Evolutionary conservation across 306 rosid species (phyloP), one percentile per base, ranked within the genome.

Genomic region (Parietaria judaica): DNA sequence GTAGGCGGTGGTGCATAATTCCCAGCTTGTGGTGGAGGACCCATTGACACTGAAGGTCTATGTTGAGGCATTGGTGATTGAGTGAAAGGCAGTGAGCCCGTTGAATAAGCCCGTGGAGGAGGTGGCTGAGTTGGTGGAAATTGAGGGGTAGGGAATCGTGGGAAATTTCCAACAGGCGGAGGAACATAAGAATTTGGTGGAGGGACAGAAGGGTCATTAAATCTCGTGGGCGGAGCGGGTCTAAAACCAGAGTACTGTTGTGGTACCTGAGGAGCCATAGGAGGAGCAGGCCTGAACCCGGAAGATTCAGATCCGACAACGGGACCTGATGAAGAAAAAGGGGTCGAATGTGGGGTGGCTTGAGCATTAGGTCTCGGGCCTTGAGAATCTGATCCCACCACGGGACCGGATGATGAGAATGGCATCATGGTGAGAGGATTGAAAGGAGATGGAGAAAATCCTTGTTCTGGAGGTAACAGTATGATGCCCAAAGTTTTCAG

Each of bases 401-500:
- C 72, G 10, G 89, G 88, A 75, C 95, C 84, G 50, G 81, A 76
- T 14, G 92, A 75, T 46, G 94, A 74, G 73, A 88, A 86, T 12
- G 97, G 99, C 3, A 86, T 44, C 71, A 76, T 46, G 11, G 79
- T 80, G 68, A 70, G 90, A 14, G 81, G 70, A 67, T 76, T 23
- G 59, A 86, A 75, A 58, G 80, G 72, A 70, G 77, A 90, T 58
- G 14, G 78, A 46, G 60, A 69, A 66, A 67, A 89, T 23, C 31
- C 31, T 23, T 23, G 96, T 64, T 96, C 86, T 56, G 84, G 15
- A 49, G 60, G 88, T 78, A 66, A 87, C 77, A 68, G 74, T 80
- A 12, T 83, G 86, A 49, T 79, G 94, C 71, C 88, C 86, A 14
- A 85, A 82, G 67, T 88, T 84, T 72, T 88, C 95, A 82, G 95